Evolutionary conservation across 2,329 filamentous ascomycete species (phyloP), one percentile per base, ranked within the genome.

Genomic region (Aureobasidium melanogenum): DNA sequence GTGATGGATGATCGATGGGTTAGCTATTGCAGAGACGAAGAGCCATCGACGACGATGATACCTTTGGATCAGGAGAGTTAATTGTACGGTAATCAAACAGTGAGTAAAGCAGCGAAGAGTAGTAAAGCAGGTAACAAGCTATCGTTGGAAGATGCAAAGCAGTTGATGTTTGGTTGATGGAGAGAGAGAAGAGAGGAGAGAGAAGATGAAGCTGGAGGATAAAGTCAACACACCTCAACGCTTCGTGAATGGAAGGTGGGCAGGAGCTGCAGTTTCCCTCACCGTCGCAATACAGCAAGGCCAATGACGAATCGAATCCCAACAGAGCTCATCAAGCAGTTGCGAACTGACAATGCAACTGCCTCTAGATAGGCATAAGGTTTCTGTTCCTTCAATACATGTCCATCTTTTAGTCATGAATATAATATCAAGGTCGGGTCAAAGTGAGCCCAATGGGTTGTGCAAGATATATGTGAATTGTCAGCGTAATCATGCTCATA

Each of bases 131-230:
- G 24, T 28, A 54, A 30, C 36, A 56, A 56, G 52, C 52, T 56
- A 38, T 55, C 26, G 28, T 50, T 56, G 52, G 52, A 56, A 56
- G 52, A 56, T 56, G 28, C 38, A 44, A 51, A 43, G 26, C 26
- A 34, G 52, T 56, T 44, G 52, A 56, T 56, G 52, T 56, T 51
- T 56, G 39, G 50, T 41, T 56, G 34, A 43, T 43, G 36, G 19
- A 55, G 50, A 28, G 26, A 55, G 36, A 41, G 30, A 32, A 32
- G 30, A 36, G 32, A 36, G 32, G 14, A 30, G 34, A 41, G 34
- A 54, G 36, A 34, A 32, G 51, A 22, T 12, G 38, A 56, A 41
- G 48, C 30, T 38, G 32, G 19, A 26, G 48, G 14, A 2, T 17
- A 36, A 28, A 52, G 48, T 26, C 19, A 28, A 52, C 34, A 52